These are phyloP conservation scores for Microdochium paspali DNA, from an alignment of 2,329 filamentous ascomycete genomes.

Conservation along the genomic window DNA sequence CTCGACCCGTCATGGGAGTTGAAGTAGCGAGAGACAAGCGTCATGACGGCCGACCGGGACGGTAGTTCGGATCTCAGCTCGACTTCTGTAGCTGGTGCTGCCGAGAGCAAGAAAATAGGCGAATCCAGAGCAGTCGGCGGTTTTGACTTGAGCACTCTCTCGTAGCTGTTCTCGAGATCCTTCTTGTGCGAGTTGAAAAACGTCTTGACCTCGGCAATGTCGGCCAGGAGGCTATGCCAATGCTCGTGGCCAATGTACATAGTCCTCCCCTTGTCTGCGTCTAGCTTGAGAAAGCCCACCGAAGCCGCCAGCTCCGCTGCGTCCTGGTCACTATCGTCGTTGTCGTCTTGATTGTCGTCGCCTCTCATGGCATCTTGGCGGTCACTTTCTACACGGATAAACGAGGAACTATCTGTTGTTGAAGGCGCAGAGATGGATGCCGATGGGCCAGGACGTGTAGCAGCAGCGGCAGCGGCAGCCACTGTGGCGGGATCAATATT, in stretches of 20 bases:
- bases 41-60: slow-evolving; percentile 71
- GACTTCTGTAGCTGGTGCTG: slow-evolving; percentile 58
- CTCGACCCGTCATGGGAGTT: slow-evolving; percentile 67
- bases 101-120: slow-evolving; percentile 71
- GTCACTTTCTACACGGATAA: slow-evolving; percentile 40
- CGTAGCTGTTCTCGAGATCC: slow-evolving; percentile 74
- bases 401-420: slow-evolving; percentile 33
- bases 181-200: slow-evolving; percentile 84
- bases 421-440: slow-evolving; percentile 18
- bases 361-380: slow-evolving; percentile 43
- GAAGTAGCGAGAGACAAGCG: slow-evolving; percentile 83
- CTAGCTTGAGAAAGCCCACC: slow-evolving; percentile 75
- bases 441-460: slow-evolving; percentile 12
- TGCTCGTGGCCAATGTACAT: slow-evolving; percentile 77
- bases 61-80: slow-evolving; percentile 78
- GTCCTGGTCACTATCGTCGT: slow-evolving; percentile 57
- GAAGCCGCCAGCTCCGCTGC: slow-evolving; percentile 62
- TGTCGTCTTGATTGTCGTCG: slow-evolving; percentile 39
- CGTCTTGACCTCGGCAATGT: slow-evolving; percentile 87
- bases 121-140: slow-evolving; percentile 50
- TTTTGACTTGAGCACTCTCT: slow-evolving; percentile 63
- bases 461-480: slow-evolving; percentile 18
- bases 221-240: slow-evolving; percentile 70
- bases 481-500: slow-evolving; percentile 33
- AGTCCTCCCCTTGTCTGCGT: slow-evolving; percentile 65